Percentiles rank a stretch among this genome's conserved stretches.
phyloP scores from a whole-genome alignment of 192 early-diverging fungal genomes.

The Allomyces arbusculus region DNA sequence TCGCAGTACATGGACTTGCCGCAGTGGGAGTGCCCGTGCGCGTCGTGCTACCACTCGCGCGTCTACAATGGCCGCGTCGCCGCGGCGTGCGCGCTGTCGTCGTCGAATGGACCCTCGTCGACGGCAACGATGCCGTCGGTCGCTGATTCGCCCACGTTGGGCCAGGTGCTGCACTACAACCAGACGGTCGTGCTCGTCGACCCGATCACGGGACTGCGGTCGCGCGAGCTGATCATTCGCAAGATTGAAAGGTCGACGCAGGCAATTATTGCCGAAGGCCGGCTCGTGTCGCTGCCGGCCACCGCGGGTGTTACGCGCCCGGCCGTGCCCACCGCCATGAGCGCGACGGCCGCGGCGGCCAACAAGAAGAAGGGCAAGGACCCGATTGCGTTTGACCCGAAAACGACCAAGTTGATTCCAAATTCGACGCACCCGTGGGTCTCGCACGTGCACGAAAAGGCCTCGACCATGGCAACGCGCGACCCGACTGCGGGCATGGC shows the following conservation, averaged over 20 bases:
- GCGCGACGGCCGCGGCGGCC: neutral
- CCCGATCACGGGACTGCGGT: slow-evolving; percentile 64
- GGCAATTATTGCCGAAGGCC: slow-evolving; percentile 26
- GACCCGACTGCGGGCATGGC: neutral
- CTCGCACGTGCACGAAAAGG: neutral
- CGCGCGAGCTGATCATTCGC: slow-evolving; percentile 59
- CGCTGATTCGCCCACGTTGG: slow-evolving; percentile 15
- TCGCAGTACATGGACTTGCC: slow-evolving; percentile 25
- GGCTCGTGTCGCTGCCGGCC: neutral
- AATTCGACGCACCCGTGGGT: neutral
- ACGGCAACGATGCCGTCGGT: slow-evolving; percentile 6
- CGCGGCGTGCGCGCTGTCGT: slow-evolving; percentile 20
- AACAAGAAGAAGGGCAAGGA: neutral
- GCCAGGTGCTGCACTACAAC: slow-evolving; percentile 61
- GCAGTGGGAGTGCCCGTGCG: slow-evolving; percentile 17
- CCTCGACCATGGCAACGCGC: no score
- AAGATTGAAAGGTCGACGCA: slow-evolving; percentile 44
- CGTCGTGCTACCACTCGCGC: slow-evolving; percentile 47
- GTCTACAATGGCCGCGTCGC: slow-evolving; percentile 50
- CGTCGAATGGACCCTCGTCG: slow-evolving; percentile 6
- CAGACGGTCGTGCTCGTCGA: slow-evolving; percentile 73
- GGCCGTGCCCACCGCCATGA: neutral
- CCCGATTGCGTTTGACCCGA: neutral
- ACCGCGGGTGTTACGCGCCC: slow-evolving; percentile 6
- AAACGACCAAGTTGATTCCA: neutral